phyloP scores from a whole-genome alignment of 2,329 filamentous ascomycete species.

The Microcyclosporella mali region DNA sequence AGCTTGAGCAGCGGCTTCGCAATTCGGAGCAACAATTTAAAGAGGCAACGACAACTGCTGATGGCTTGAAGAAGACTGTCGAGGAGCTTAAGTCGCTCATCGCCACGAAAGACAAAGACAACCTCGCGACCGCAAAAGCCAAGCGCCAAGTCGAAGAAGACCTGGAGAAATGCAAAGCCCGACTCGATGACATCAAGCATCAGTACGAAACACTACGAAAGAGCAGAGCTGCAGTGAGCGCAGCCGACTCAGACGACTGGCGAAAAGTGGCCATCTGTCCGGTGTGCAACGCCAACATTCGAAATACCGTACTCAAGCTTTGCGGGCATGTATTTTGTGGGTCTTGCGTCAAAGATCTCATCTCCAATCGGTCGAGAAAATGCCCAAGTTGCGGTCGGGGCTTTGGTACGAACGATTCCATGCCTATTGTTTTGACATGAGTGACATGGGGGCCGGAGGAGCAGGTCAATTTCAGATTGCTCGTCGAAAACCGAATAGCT shows the following conservation, averaged over 20 bases:
- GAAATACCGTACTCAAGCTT: constrained; percentile 86
- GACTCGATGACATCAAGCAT: constrained; percentile 71
- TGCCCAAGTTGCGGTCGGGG: constrained; percentile 90
- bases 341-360: constrained; percentile 80
- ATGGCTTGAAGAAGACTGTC: constrained; percentile 69
- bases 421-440: constrained; percentile 47
- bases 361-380: constrained; percentile 85
- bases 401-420: constrained; percentile 86
- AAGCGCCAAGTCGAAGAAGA: constrained; percentile 61
- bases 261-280: constrained; percentile 81
- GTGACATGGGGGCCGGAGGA: background rate
- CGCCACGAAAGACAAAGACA: constrained; percentile 66
- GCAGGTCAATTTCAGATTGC: too few species aligned
- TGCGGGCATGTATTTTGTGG: constrained; percentile 95
- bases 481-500: too few species aligned
- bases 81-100: constrained; percentile 68
- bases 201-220: constrained; percentile 80
- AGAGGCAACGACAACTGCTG: constrained; percentile 64
- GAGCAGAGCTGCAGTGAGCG: constrained; percentile 61
- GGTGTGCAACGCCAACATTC: constrained; percentile 87
- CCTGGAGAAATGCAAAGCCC: constrained; percentile 69
- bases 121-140: constrained; percentile 57
- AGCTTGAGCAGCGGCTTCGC: constrained; percentile 65
- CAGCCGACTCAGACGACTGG: constrained; percentile 76
- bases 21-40: constrained; percentile 64